Conservation (phyloP, 345 rosid species). For the Salix arbutifolia region DNA sequence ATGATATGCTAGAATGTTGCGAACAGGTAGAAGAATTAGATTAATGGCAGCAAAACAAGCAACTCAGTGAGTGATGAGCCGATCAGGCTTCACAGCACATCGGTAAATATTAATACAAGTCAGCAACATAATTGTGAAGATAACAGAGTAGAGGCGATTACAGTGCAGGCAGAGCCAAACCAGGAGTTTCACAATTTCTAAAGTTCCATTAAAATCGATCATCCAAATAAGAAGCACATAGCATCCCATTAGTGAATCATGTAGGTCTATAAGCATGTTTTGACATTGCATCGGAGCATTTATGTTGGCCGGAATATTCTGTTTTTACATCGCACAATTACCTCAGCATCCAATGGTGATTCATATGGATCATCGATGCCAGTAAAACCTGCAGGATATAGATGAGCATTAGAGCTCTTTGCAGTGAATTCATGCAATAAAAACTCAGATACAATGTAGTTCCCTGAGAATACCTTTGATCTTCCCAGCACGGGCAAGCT, state of each 20-base stretch:
- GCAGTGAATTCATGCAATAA: not conserved
- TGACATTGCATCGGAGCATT: not conserved
- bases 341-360: slow-evolving; percentile 20
- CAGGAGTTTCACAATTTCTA: not conserved
- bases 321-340: not conserved
- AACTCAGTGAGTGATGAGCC: not conserved
- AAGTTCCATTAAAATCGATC: not conserved
- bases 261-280: not conserved
- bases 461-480: slow-evolving; percentile 18
- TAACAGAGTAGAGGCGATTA: not conserved
- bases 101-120: not conserved
- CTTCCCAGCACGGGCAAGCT: slow-evolving; percentile 31
- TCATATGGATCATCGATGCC: slow-evolving; percentile 33
- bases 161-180: not conserved
- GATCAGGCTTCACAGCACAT: not conserved
- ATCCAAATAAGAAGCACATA: not conserved
- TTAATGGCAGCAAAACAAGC: not conserved
- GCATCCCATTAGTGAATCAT: not conserved
- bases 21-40: not conserved
- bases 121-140: not conserved
- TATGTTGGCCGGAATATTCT: not conserved
- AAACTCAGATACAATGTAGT: not conserved
- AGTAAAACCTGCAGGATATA: slow-evolving; percentile 20
- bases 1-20: not conserved
- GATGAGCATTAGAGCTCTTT: not conserved